Conservation (phyloP, 1,284 basidiomycete genomes). For the Cutaneotrichosporon dermatis region DNA sequence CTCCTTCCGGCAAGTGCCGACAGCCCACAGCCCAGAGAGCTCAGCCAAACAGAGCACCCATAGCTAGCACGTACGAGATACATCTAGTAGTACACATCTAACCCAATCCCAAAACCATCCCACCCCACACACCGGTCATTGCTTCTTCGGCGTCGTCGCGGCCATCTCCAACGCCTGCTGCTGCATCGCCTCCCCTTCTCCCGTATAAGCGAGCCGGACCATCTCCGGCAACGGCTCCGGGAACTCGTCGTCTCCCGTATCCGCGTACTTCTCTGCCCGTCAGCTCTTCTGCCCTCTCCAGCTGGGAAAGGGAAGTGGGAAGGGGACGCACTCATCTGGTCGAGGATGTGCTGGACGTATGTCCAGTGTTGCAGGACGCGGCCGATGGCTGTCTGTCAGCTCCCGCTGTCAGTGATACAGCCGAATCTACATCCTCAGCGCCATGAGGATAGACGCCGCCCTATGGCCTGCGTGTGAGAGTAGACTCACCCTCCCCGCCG, state of each 20-base stretch:
- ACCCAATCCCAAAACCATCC: neutral
- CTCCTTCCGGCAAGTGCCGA: no score
- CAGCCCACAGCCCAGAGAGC: neutral
- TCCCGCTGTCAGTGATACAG: no score
- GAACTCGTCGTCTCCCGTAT: slow-evolving; percentile 16
- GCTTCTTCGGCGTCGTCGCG: neutral
- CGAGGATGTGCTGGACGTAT: slow-evolving; percentile 34
- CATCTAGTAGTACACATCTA: no score
- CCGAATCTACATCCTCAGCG: no score
- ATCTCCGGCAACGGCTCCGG: slow-evolving; percentile 35
- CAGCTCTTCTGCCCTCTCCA: neutral
- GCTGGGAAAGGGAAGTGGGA: no score
- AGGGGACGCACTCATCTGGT: neutral
- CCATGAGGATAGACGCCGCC: no score
- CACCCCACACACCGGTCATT: neutral
- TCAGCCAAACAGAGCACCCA: no score
- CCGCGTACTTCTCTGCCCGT: slow-evolving; percentile 2
- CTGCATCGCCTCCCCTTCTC: slow-evolving; percentile 2
- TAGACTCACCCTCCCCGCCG: slow-evolving; percentile 45
- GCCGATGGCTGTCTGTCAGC: slow-evolving; percentile 36
- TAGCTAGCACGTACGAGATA: neutral
- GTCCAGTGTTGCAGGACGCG: slow-evolving; percentile 46
- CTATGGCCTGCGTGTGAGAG: no score
- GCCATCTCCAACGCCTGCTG: neutral
- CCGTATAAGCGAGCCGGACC: slow-evolving; percentile 31